Percentiles rank a stretch among this genome's conserved stretches.
Evolutionary conservation across 768 basidiomycete species (phyloP).

Genomic region (Lactarius sp.): DNA sequence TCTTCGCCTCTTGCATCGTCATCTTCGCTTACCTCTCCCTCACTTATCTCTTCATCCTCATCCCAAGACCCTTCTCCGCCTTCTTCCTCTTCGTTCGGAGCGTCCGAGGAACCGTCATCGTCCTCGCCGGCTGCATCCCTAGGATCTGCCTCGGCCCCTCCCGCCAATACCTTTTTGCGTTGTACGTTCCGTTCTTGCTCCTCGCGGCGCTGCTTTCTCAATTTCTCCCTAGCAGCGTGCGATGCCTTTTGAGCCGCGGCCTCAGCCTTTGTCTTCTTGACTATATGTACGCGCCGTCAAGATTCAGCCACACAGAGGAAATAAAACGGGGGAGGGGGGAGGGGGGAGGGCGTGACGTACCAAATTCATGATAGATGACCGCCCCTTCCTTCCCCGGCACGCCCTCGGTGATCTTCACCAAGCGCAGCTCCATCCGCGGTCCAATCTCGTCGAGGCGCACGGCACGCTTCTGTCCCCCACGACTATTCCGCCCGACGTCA

Average conservation of each 20-base stretch:
- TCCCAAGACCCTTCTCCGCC: constrained; percentile 42
- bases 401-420: constrained; percentile 94
- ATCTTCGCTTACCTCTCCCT: constrained; percentile 43
- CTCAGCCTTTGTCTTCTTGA: constrained; percentile 86
- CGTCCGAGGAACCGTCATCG: constrained; percentile 30
- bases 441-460: constrained; percentile 92
- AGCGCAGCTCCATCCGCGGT: constrained; percentile 86
- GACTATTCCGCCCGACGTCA: constrained; percentile 93
- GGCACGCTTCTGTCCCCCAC: constrained; percentile 84
- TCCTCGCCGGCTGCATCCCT: constrained; percentile 28
- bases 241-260: constrained; percentile 59
- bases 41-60: constrained; percentile 61
- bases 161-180: constrained; percentile 58
- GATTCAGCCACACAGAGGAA: too few species aligned
- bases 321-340: too few species aligned
- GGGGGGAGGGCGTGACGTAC: constrained; percentile 35
- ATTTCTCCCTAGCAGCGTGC: constrained; percentile 70
- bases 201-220: constrained; percentile 72
- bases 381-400: constrained; percentile 89
- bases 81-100: constrained; percentile 36
- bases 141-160: constrained; percentile 31
- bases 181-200: constrained; percentile 91
- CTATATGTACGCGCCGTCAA: constrained; percentile 36
- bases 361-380: constrained; percentile 92
- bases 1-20: constrained; percentile 36